Base-by-base conservation (phyloP, 163 green algal species). In the Scenedesmus sp. region DNA sequence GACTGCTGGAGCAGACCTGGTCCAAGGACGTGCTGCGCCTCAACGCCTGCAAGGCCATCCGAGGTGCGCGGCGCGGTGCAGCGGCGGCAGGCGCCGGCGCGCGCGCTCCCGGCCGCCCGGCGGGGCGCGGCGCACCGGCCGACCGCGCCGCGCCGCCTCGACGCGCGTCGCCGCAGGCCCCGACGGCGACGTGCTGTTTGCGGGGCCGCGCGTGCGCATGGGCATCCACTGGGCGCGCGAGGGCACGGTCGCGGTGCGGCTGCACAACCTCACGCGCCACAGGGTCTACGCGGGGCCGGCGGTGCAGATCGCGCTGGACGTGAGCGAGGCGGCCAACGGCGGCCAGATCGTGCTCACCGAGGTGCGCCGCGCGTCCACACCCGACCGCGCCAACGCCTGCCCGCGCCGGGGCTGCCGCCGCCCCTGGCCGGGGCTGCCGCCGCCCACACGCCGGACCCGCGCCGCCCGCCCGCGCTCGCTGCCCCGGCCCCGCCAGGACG, bases 141-240 rank as follows among this genome's bases (percentile, higher is more conserved):
- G n/a, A n/a, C n/a, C n/a, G n/a, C n/a, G n/a, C n/a, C n/a, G n/a
- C n/a, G n/a, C n/a, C n/a, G n/a, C n/a, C n/a, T n/a, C n/a, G n/a
- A n/a, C n/a, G n/a, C n/a, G n/a, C n/a, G n/a, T 51, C 4, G 5
- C 60, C 3, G 36, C 54, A 79, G 77, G 48, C 42, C 18, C 76
- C 1, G 78, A 82, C 34, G 83, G 82, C 3, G 73, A 80, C n/a
- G 50, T 89, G 17, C 48, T 84, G 2, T 92, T 88, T 75, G 80
- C 75, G 36, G 93, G 92, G 2, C 93, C 91, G 0, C 88, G 92
- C 26, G 86, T 97, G 58, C 89, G 93, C 44, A 97, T 97, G 91
- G 92, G 89, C 53, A 83, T 96, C 31, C 93, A 97, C 85, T 97
- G 87, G 87, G 92, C 92, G 15, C 73, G 65, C 2, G 85, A 91